Percentiles rank a stretch among this genome's conserved stretches.
These are phyloP conservation scores for Tulasnella calospora DNA, from an alignment of 768 basidiomycete genomes.

Conservation along the genomic window DNA sequence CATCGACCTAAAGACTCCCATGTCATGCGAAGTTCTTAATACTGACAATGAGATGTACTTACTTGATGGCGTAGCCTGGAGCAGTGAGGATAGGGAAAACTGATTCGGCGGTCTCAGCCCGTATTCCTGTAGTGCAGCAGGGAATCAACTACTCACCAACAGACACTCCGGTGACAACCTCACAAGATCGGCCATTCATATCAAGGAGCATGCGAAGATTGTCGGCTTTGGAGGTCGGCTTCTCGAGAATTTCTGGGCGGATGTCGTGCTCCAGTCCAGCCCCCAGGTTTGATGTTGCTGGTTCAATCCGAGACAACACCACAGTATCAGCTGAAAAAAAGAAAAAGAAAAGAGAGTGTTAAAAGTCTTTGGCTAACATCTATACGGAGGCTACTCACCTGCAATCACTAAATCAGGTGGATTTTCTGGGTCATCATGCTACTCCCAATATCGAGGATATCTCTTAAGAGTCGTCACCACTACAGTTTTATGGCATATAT, in stretches of 20 bases:
- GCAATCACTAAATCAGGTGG: conserved; percentile 76
- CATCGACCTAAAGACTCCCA: conserved; percentile 51
- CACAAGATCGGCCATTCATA: conserved; percentile 78
- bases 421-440: conserved; percentile 57
- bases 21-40: not conserved
- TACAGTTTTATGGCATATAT: not conserved
- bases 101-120: conserved; percentile 32
- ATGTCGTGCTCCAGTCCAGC: conserved; percentile 50
- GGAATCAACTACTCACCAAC: conserved; percentile 51
- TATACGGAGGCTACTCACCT: conserved; percentile 41
- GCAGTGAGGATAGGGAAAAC: conserved; percentile 71
- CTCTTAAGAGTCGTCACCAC: not conserved
- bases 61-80: conserved; percentile 73
- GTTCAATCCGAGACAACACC: conserved; percentile 73
- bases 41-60: conserved; percentile 24
- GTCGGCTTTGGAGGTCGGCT: conserved; percentile 72
- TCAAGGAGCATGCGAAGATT: conserved; percentile 83
- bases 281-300: conserved; percentile 52
- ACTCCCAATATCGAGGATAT: conserved; percentile 8
- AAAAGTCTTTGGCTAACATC: not conserved
- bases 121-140: conserved; percentile 8
- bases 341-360: not conserved
- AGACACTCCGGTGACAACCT: conserved; percentile 87
- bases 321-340: conserved; percentile 77
- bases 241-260: conserved; percentile 79